Evolutionary conservation across 805 yeast species (phyloP), one percentile per base, ranked within the genome.

Genomic region (Spathaspora boniae): DNA sequence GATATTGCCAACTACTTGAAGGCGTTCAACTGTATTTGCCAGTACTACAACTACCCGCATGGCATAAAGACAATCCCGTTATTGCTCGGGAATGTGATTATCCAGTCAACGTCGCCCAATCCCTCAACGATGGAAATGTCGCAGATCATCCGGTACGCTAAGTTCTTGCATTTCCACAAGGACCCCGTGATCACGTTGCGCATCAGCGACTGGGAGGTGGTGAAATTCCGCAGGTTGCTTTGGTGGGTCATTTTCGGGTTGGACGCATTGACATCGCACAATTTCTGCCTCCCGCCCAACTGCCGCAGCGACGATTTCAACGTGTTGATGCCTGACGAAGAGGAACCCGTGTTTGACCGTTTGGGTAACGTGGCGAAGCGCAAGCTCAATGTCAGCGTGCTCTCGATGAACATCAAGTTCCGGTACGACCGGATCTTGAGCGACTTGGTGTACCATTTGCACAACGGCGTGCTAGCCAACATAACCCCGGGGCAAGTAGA

Each of bases 191-290:
- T 66, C 1, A 68, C 72, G 29, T 72, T 78, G 40, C 66, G 71
- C 26, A 64, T 76, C 24, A 60, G 66, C 2, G 74, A 76, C 42
- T 58, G 65, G 50, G 68, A 65, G 34, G 60, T 68, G 16, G 68
- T 78, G 5, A 78, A 75, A 41, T 61, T 69, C 31, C 62, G 80
- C 51, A 62, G 84, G 49, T 50, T 76, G 35, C 50, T 79, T n/a
- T 79, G 84, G 83, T 79, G 83, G 83, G 78, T 76, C 25, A 73
- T 79, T 6, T 76, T 77, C 42, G 74, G 76, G 18, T 54, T 79
- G 41, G 86, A 79, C 50, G 68, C 75, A 3, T 62, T 74, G 40
- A 72, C 78, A 6, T 69, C 81, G 25, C 69, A 76, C 39, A 76
- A 77, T 42, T 72, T 72, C 32, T 68, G 77, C 48, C 52, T 74